Base-by-base conservation (phyloP, 208 protist species). In the Leishmania braziliensis region DNA sequence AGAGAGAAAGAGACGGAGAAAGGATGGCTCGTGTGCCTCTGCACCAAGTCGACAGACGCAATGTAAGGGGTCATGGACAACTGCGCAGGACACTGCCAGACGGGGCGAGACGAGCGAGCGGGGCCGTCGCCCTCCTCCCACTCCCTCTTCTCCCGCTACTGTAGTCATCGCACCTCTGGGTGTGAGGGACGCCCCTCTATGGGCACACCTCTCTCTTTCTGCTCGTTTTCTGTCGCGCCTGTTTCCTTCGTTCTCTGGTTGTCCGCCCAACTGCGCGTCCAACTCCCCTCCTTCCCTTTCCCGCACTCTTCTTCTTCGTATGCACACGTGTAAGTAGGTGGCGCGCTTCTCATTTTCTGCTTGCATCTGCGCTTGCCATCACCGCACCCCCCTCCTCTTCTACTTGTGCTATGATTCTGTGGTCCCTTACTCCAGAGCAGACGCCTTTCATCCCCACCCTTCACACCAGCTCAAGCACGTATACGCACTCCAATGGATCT, bases 401-500 rank as follows among this genome's bases (percentile, higher is more conserved):
- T 18, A 20, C 36, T 26, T 48, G 5, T 48, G 4, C 20, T 16
- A 1, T 12, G 65, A 14, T 5, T 2, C 1, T 4, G 65, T 48
- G 18, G 3, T 14, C 4, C 5, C 36, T 48, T 36, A 12, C 65
- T 70, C 4, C 5, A 70, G 36, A 16, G 10, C 18, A 39, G 12
- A 10, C 10, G 26, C 65, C 53, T 2, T 33, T 20, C 62, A 9
- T 33, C 62, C 62, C 62, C 26, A 8, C 60, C 26, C n/a, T 33
- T 39, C 36, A 39, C 29, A 46, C 9, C 71, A 26, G 6, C 3
- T 50, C 3, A 16, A 23, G 23, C 36, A 36, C 54, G 51, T 12
- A 66, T 1, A 77, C 73, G 33, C 73, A 51, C 33, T 65, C 73
- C 9, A 5, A 87, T 83, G 81, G 85, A 89, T 43, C 10, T 58